Percentiles rank a stretch among this genome's conserved stretches.
Conservation (phyloP, 129 eudicot genomes). For the Deinandra increscens region DNA sequence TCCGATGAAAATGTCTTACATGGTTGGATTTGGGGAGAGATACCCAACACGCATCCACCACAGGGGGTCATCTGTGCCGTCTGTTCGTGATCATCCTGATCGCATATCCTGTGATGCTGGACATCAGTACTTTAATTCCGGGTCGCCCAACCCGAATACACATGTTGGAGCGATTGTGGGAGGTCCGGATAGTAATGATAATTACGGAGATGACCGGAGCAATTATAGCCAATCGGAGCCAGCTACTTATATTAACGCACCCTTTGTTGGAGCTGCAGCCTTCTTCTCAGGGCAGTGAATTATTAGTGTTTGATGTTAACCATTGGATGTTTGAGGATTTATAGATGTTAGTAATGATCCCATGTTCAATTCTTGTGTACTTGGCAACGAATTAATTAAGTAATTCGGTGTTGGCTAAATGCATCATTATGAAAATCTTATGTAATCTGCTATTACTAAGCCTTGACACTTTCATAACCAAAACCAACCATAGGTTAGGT, state of each 20-base stretch:
- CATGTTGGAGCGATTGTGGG: conserved; percentile 83
- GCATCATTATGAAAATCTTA: too few relatives aligned
- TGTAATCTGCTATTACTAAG: too few relatives aligned
- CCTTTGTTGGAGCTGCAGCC: conserved; percentile 80
- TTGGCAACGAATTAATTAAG: neutral
- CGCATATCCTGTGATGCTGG: conserved; percentile 69
- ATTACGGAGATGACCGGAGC: conserved; percentile 66
- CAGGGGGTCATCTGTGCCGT: conserved; percentile 85
- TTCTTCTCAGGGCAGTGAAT: conserved; percentile 50
- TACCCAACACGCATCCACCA: conserved; percentile 77
- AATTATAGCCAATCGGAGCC: conserved; percentile 89
- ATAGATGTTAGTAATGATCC: conserved; percentile 24
- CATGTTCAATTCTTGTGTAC: conserved; percentile 21
- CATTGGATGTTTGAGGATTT: conserved; percentile 35
- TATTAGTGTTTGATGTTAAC: conserved; percentile 19
- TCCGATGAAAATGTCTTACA: conserved; percentile 77
- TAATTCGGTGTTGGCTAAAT: neutral
- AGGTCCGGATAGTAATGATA: conserved; percentile 72
- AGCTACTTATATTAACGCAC: conserved; percentile 96
- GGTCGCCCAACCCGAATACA: conserved; percentile 71
- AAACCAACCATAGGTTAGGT: too few relatives aligned
- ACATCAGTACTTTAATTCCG: conserved; percentile 49
- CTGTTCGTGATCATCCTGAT: conserved; percentile 55
- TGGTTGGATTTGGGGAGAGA: conserved; percentile 87
- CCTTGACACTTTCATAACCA: too few relatives aligned